phyloP scores from a whole-genome alignment of 1,284 basidiomycete genomes.

The Cryptococcus neoformans region DNA sequence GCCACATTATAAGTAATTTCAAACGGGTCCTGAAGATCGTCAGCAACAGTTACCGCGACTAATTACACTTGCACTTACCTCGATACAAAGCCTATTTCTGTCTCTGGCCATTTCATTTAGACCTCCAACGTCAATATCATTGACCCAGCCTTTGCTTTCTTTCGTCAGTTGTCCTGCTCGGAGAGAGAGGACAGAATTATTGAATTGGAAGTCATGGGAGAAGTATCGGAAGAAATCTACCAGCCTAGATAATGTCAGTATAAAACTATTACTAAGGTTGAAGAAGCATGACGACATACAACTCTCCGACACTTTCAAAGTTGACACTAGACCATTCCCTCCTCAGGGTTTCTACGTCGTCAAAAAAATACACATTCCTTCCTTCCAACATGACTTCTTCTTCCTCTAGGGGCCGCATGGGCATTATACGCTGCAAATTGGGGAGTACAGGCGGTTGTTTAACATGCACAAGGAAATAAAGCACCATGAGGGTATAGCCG shows the following conservation, averaged over 20 bases:
- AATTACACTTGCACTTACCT: conserved; percentile 56
- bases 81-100: conserved; percentile 88
- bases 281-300: conserved; percentile 54
- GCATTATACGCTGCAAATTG: conserved; percentile 85
- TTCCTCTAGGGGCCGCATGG: conserved; percentile 75
- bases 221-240: conserved; percentile 99
- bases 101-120: conserved; percentile 70
- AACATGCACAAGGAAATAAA: conserved; percentile 96
- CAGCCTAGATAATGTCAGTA: conserved; percentile 55
- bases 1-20: conserved; percentile 94
- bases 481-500: conserved; percentile 95
- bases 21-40: conserved; percentile 75
- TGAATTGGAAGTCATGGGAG: conserved; percentile 89
- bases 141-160: conserved; percentile 88
- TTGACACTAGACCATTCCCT: conserved; percentile 94
- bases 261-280: background rate
- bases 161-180: conserved; percentile 86
- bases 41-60: background rate
- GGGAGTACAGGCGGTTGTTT: conserved; percentile 92
- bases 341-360: conserved; percentile 84
- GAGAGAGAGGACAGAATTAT: conserved; percentile 86
- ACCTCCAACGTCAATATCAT: conserved; percentile 60
- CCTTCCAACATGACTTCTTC: conserved; percentile 85
- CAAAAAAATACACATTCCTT: conserved; percentile 93
- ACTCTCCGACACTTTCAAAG: conserved; percentile 85